Percentiles rank a stretch among this genome's conserved stretches.
Conservation (phyloP, 2,329 filamentous ascomycete genomes). For the Tolypocladium amazonense region DNA sequence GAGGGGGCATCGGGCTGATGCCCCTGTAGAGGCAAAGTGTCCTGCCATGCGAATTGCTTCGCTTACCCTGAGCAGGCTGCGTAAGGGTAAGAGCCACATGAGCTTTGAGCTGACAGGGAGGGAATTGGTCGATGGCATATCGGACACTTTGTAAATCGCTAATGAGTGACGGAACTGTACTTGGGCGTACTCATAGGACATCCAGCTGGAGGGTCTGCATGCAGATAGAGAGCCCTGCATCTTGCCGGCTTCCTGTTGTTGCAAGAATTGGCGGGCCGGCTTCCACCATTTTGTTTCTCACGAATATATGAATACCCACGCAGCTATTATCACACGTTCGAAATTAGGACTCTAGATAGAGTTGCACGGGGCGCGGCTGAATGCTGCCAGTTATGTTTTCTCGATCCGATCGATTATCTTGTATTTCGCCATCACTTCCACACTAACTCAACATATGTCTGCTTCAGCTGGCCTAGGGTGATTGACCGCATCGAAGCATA, state of each 20-base stretch:
- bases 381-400: not conserved
- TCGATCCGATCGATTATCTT: not conserved
- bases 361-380: not conserved
- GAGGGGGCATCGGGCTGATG: constrained; percentile 26
- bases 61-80: not conserved
- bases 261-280: not conserved
- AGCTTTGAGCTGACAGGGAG: not conserved
- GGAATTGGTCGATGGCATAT: not conserved
- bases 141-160: not conserved
- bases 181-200: not conserved
- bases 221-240: not conserved
- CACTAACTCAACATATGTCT: not conserved
- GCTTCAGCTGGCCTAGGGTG: not conserved
- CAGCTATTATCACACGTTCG: not conserved
- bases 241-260: not conserved
- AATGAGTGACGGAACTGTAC: not conserved
- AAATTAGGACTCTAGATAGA: too few species aligned
- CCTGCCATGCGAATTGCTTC: not conserved
- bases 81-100: not conserved
- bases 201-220: not conserved
- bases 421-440: not conserved
- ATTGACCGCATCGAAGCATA: not conserved
- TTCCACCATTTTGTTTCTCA: not conserved
- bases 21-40: constrained; percentile 17
- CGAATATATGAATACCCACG: not conserved